A percentile compares a stretch with the other conserved stretches of the same genome.
phyloP scores from a whole-genome alignment of 1,284 basidiomycete genomes.

The Pyrrhoderma lamaoense region DNA sequence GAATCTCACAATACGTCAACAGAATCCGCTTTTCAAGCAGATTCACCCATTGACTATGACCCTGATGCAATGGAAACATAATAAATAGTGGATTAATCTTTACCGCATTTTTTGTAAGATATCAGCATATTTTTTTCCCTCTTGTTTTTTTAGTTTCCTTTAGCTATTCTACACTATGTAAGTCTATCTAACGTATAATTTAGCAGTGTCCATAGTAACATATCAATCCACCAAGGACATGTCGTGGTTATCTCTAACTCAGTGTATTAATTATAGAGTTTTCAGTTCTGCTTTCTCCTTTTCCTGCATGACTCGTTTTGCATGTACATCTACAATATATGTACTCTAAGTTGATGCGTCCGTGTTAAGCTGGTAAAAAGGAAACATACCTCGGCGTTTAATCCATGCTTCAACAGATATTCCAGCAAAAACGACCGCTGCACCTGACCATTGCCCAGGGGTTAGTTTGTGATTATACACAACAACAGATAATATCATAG shows the following conservation, averaged over 20 bases:
- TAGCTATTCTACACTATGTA: not conserved
- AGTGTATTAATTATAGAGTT: constrained; percentile 41
- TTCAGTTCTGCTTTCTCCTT: constrained; percentile 78
- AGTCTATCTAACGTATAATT: not conserved
- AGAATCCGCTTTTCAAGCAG: not conserved
- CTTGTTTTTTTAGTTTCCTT: not conserved
- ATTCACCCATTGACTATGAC: constrained; percentile 26
- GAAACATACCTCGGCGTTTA: constrained; percentile 67
- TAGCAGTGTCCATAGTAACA: not conserved
- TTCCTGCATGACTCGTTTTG: constrained; percentile 70
- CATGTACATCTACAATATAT: constrained; percentile 53
- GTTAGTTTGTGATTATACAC: constrained; percentile 88
- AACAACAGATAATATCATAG: constrained; percentile 93
- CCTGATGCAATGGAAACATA: constrained; percentile 42
- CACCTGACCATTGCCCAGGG: constrained; percentile 85
- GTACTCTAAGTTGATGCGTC: not conserved
- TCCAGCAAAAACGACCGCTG: constrained; percentile 85
- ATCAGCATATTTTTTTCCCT: not conserved
- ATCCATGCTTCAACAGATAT: constrained; percentile 91
- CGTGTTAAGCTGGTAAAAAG: not conserved
- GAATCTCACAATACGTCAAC: constrained; percentile 26
- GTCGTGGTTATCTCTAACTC: not conserved
- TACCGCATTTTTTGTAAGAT: not conserved
- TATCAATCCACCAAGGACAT: not conserved
- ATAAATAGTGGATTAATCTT: not conserved